A percentile compares a stretch with the other conserved stretches of the same genome.
Evolutionary conservation across 2,329 filamentous ascomycete genomes (phyloP).

Genomic region (Scopulariopsis brevicaulis): DNA sequence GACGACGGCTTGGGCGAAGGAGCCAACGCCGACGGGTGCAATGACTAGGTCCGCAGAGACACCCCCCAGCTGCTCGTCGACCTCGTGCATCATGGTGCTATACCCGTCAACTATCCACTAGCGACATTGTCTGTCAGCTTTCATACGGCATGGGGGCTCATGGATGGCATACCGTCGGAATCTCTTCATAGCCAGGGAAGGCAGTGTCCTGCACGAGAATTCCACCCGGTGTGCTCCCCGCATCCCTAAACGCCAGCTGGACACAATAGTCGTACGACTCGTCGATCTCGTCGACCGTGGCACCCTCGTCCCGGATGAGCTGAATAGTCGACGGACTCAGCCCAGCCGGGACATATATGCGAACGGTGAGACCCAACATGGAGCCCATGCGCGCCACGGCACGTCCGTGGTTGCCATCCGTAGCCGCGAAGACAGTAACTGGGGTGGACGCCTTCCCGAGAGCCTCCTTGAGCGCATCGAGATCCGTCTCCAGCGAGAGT

Average conservation of each 20-base stretch:
- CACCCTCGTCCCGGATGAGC: constrained; percentile 51
- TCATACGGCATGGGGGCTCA: background rate
- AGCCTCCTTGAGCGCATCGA: constrained; percentile 28
- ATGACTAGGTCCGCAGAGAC: constrained; percentile 36
- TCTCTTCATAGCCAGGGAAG: constrained; percentile 52
- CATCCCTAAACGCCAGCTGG: constrained; percentile 28
- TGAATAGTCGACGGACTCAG: constrained; percentile 42
- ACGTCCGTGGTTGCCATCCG: constrained; percentile 68
- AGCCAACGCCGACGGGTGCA: constrained; percentile 61
- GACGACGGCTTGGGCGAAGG: constrained; percentile 58
- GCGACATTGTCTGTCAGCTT: background rate
- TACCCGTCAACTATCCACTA: constrained; percentile 72
- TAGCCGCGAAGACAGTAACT: constrained; percentile 48
- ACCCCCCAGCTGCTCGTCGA: constrained; percentile 43
- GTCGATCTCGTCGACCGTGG: constrained; percentile 39
- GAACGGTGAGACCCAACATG: constrained; percentile 40
- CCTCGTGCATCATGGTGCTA: constrained; percentile 57
- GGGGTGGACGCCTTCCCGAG: constrained; percentile 12
- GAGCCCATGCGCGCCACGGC: constrained; percentile 59
- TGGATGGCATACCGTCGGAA: constrained; percentile 29
- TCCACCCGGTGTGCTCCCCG: constrained; percentile 21
- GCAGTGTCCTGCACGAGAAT: constrained; percentile 60
- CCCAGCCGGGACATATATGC: constrained; percentile 51
- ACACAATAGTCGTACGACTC: constrained; percentile 57
- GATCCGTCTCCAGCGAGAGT: constrained; percentile 25